These are phyloP conservation scores for Lipomyces oligophaga DNA, from an alignment of 805 yeast genomes.

Conservation along the genomic window DNA sequence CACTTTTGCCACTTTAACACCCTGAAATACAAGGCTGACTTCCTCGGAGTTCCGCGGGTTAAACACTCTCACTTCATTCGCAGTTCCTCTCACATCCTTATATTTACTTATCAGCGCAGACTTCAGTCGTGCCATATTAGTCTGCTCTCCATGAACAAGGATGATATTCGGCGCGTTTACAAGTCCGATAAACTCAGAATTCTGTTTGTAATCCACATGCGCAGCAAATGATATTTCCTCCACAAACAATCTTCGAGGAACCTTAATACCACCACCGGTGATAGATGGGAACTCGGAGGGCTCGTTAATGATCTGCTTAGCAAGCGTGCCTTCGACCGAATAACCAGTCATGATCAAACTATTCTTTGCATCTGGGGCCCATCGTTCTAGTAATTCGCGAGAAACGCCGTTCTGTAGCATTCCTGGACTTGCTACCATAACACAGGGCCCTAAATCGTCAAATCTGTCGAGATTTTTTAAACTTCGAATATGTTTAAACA, in stretches of 20 bases:
- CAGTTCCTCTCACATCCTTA: constrained; percentile 74
- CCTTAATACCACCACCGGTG: constrained; percentile 46
- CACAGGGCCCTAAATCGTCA: constrained; percentile 94
- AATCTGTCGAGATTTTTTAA: constrained; percentile 75
- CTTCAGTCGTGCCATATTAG: constrained; percentile 97
- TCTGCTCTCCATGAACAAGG: constrained; percentile 94
- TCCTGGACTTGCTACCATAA: constrained; percentile 95
- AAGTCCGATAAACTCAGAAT: constrained; percentile 81
- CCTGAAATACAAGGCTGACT: constrained; percentile 70
- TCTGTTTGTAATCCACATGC: constrained; percentile 94
- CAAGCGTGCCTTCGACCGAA: constrained; percentile 98
- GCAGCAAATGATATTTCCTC: constrained; percentile 99
- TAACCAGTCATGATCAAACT: constrained; percentile 89
- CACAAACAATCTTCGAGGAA: constrained; percentile 80
- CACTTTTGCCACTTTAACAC: constrained; percentile 78
- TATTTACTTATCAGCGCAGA: constrained; percentile 88
- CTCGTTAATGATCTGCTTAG: constrained; percentile 79
- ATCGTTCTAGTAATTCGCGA: constrained; percentile 81
- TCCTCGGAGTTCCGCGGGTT: constrained; percentile 90
- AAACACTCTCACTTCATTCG: constrained; percentile 82
- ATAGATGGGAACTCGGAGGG: constrained; percentile 87
- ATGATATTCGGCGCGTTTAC: constrained; percentile 79
- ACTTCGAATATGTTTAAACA: constrained; percentile 78
- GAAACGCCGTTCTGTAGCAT: constrained; percentile 97
- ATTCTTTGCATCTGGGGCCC: constrained; percentile 97